These are phyloP conservation scores for Ophiostoma ulmi DNA, from an alignment of 2,329 filamentous ascomycete species.

Conservation along the genomic window DNA sequence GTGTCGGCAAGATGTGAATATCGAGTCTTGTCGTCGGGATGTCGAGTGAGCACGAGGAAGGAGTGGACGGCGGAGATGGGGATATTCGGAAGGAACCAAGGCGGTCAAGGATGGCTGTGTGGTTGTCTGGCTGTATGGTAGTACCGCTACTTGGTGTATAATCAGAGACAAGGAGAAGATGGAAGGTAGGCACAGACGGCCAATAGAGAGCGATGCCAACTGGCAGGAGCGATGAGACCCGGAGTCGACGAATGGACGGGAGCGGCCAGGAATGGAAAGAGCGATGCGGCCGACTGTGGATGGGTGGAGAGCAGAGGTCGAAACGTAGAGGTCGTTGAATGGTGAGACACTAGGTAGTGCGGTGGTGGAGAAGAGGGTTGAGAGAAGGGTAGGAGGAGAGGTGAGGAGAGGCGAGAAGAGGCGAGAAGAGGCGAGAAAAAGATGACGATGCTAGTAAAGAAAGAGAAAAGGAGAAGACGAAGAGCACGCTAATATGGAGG, in stretches of 20 bases:
- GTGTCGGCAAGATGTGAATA: not conserved
- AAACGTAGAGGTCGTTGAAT: conserved; percentile 11
- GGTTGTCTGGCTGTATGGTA: not conserved
- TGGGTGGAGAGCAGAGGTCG: conserved; percentile 12
- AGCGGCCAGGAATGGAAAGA: conserved; percentile 9
- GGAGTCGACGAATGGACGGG: conserved; percentile 4
- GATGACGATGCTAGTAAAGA: not conserved
- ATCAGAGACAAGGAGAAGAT: not conserved
- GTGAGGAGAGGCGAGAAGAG: not conserved
- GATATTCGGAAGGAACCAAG: not conserved
- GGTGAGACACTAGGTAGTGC: conserved; percentile 12
- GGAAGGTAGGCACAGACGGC: not conserved
- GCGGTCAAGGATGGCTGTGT: conserved; percentile 2
- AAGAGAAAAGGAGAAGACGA: not conserved
- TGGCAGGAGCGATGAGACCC: conserved; percentile 8
- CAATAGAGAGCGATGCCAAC: conserved; percentile 4
- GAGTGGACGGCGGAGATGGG: not conserved
- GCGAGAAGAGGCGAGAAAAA: not conserved
- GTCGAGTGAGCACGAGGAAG: not conserved
- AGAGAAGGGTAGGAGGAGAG: not conserved
- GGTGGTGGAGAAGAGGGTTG: not conserved
- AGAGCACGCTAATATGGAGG: not conserved
- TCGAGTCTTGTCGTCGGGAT: not conserved
- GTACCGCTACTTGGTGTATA: not conserved
- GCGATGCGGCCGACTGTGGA: conserved; percentile 6